A percentile compares a stretch with the other conserved stretches of the same genome.
These are phyloP conservation scores for Pholiota conissans DNA, from an alignment of 768 basidiomycete genomes.

Conservation along the genomic window DNA sequence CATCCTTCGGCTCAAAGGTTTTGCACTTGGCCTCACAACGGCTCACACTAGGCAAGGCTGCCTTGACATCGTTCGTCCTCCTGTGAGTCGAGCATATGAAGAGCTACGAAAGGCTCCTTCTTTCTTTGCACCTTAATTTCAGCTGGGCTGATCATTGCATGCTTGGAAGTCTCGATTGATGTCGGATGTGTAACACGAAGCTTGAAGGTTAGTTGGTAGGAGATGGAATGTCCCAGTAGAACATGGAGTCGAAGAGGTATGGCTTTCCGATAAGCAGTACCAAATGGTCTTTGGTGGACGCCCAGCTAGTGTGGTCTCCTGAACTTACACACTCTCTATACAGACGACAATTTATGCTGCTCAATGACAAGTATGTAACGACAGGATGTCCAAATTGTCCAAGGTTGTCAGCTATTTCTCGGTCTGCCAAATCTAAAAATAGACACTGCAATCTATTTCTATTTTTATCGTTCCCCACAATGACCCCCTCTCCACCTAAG, in stretches of 20 bases:
- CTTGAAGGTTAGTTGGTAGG: background rate
- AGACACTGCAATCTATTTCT: background rate
- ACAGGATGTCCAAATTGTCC: too few species aligned
- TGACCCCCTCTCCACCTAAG: background rate
- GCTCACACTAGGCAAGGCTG: background rate
- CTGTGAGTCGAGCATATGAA: background rate
- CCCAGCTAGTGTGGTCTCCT: background rate
- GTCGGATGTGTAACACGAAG: background rate
- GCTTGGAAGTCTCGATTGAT: background rate
- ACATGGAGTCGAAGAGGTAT: background rate
- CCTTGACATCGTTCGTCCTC: background rate
- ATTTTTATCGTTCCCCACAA: background rate
- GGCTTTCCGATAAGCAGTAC: background rate
- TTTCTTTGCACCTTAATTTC: background rate
- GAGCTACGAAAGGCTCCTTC: background rate
- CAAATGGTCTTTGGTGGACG: background rate
- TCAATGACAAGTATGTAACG: too few species aligned
- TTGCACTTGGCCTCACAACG: background rate
- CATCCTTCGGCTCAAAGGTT: background rate
- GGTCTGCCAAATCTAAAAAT: background rate
- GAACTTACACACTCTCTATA: background rate
- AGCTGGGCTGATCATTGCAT: background rate
- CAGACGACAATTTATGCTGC: background rate
- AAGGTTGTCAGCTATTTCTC: too few species aligned
- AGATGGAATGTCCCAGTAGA: background rate